These are phyloP conservation scores for Notholithocarpus densiflorus DNA, from an alignment of 306 rosid species.

Conservation along the genomic window DNA sequence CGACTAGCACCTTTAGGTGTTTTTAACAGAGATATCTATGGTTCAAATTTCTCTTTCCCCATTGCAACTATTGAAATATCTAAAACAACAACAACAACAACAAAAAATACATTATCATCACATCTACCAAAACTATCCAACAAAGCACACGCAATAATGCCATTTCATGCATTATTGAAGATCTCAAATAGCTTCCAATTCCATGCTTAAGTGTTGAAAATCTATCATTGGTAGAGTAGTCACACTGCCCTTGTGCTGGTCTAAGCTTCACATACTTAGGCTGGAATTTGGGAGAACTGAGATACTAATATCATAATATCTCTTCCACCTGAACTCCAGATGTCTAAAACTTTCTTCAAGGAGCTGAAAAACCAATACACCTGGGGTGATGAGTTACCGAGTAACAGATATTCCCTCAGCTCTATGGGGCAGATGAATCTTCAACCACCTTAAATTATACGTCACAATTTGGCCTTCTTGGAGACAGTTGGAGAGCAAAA, in stretches of 20 bases:
- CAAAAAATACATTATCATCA: not conserved
- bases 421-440: not conserved
- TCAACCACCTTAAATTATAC: not conserved
- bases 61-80: no score
- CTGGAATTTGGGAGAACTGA: not conserved
- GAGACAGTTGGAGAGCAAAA: not conserved
- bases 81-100: no score
- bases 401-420: not conserved
- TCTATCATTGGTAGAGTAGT: not conserved
- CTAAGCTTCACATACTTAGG: not conserved
- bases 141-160: not conserved
- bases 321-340: not conserved
- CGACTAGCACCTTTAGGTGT: no score
- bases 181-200: not conserved
- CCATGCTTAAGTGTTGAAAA: not conserved
- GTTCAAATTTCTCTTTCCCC: no score
- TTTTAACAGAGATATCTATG: no score
- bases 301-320: not conserved
- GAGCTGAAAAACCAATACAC: not conserved
- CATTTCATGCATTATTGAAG: not conserved
- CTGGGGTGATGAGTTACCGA: not conserved
- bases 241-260: not conserved
- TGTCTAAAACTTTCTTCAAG: not conserved
- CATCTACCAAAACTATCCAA: not conserved
- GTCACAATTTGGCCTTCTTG: no score